These are phyloP conservation scores for Ogataea populi-albae DNA, from an alignment of 805 yeast species.

Conservation along the genomic window DNA sequence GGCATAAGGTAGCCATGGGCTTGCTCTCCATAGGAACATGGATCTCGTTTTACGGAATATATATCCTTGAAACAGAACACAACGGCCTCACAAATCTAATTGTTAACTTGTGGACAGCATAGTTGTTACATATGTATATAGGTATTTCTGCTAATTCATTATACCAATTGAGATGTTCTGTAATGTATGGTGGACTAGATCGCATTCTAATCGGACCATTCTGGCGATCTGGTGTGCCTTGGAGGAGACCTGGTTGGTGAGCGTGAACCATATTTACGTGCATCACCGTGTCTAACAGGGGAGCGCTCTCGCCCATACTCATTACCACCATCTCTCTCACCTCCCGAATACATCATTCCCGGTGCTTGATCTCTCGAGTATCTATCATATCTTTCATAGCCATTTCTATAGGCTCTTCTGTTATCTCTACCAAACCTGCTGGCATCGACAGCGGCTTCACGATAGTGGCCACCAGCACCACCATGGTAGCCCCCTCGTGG, in stretches of 20 bases:
- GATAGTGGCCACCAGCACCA: no score
- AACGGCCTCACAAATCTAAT: slow-evolving; percentile 74
- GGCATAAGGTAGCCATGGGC: slow-evolving; percentile 67
- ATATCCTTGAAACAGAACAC: slow-evolving; percentile 73
- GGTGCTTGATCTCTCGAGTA: no score
- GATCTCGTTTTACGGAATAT: slow-evolving; percentile 74
- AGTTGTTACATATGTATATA: no score
- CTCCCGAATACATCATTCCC: no score
- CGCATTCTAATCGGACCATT: slow-evolving; percentile 19
- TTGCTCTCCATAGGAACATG: slow-evolving; percentile 71
- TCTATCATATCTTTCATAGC: no score
- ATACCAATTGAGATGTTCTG: no score
- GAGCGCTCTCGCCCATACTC: slow-evolving; percentile 23
- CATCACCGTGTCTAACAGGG: slow-evolving; percentile 20
- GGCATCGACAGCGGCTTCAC: no score
- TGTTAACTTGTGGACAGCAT: slow-evolving; percentile 53
- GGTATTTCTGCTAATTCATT: no score
- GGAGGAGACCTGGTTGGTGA: slow-evolving; percentile 17
- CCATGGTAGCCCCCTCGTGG: no score
- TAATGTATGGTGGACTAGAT: no score
- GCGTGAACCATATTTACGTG: slow-evolving; percentile 5
- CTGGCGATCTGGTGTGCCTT: slow-evolving; percentile 18
- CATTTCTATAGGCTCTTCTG: no score
- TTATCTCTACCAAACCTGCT: no score
- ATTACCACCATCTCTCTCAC: background rate